A percentile compares a stretch with the other conserved stretches of the same genome.
These are phyloP conservation scores for Trametes sanguinea DNA, from an alignment of 768 basidiomycete genomes.

Conservation along the genomic window DNA sequence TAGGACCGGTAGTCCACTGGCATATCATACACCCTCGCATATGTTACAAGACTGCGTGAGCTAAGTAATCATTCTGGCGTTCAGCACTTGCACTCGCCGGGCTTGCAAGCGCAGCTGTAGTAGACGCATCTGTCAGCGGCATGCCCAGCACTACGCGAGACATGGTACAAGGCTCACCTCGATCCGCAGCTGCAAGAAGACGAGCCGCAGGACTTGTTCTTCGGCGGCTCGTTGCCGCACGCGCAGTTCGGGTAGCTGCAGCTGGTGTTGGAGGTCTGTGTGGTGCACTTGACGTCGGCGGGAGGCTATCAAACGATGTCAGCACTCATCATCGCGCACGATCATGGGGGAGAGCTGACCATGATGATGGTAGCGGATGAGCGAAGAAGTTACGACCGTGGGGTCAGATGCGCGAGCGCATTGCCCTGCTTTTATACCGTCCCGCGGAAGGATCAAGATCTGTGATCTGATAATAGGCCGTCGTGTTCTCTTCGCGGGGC, in stretches of 20 bases:
- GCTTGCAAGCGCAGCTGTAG: conserved; percentile 25
- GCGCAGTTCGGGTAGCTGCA: conserved; percentile 39
- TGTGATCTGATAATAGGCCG: conserved; percentile 13
- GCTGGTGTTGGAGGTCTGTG: conserved; percentile 12
- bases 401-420: background rate
- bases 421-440: conserved; percentile 2
- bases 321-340: background rate
- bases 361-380: background rate
- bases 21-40: conserved; percentile 8
- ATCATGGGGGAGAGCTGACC: background rate
- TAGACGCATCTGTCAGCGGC: background rate
- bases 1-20: too few species aligned
- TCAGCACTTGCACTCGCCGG: conserved; percentile 27
- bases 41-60: background rate
- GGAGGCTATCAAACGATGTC: conserved; percentile 6
- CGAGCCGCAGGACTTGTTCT: conserved; percentile 31
- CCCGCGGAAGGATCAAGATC: conserved; percentile 6
- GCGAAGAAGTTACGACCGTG: background rate
- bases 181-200: conserved; percentile 18
- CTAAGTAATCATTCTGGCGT: background rate
- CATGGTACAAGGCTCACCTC: background rate
- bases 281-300: conserved; percentile 26
- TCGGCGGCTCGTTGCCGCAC: conserved; percentile 37
- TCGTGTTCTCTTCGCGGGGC: background rate
- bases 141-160: background rate